Conservation (phyloP, 2,329 filamentous ascomycete genomes). For the Epichloe sibirici region DNA sequence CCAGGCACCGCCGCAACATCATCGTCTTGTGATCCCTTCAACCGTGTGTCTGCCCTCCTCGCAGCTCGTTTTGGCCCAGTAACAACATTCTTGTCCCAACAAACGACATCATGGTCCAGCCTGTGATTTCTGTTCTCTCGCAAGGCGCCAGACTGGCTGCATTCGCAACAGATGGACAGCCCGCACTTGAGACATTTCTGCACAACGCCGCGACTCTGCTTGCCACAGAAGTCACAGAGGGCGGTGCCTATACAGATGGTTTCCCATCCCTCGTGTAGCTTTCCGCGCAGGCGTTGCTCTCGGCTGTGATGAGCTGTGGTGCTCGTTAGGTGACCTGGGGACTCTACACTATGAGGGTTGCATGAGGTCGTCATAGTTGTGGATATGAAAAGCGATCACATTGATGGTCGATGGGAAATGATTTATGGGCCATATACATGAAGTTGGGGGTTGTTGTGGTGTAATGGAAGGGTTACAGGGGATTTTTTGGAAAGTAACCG, state of each 20-base stretch:
- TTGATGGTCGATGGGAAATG: too few relatives aligned
- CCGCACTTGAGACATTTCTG: constrained; percentile 14
- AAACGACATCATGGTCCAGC: constrained; percentile 10
- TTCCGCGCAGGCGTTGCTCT: constrained; percentile 4
- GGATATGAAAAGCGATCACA: too few relatives aligned
- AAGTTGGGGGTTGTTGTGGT: too few relatives aligned
- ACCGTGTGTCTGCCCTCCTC: not conserved
- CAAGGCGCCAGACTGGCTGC: constrained; percentile 9
- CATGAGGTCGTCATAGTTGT: not conserved
- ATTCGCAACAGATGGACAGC: constrained; percentile 13
- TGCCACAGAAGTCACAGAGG: constrained; percentile 16
- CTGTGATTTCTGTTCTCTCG: constrained; percentile 10
- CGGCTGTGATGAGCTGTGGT: not conserved
- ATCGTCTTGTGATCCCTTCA: not conserved
- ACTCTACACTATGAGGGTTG: not conserved
- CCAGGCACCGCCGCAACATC: too few relatives aligned
- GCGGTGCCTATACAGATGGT: constrained; percentile 12
- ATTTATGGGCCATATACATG: too few relatives aligned
- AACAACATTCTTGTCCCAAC: constrained; percentile 7
- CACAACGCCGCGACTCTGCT: constrained; percentile 12
- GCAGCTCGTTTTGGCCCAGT: not conserved
- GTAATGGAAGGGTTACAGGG: too few relatives aligned
- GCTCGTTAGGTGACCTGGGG: not conserved
- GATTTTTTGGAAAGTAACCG: not conserved
- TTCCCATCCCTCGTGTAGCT: constrained; percentile 12